Evolutionary conservation across 2,329 filamentous ascomycete genomes (phyloP), one percentile per base, ranked within the genome.

Genomic region (Aureobasidium vineae): DNA sequence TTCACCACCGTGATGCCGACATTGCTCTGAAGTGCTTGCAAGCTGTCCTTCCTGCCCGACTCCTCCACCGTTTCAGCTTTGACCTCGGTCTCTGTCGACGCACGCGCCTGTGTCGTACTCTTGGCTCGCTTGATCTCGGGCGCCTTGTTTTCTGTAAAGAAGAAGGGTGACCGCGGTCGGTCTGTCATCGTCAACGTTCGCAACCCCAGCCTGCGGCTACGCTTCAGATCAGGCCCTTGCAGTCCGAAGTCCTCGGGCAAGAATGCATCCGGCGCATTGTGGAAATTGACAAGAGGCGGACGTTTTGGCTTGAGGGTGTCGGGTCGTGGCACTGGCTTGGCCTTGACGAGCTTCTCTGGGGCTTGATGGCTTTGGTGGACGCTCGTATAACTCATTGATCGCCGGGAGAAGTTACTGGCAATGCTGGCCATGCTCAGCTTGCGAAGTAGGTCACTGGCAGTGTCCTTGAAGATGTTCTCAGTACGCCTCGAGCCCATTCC

Each of bases 361-460:
- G 47, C 31, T 13, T 31, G 33, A n/a, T 49, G 36, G 26, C 70
- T 36, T 61, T 68, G 43, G 71, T 68, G 77, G 57, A 78, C 72
- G 67, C 77, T 81, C 1, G 78, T 80, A 70, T 81, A 79, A 70
- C 88, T 90, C 45, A 81, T 82, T 0, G 90, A 90, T 66, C 89
- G 86, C 71, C 88, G 90, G 43, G 86, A 85, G 73, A 96, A 93
- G 56, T 89, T 89, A 70, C 85, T 89, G 16, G 90, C 85, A 70
- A 95, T 89, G 75, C 88, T 92, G 57, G 89, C 88, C 73, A 91
- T 88, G 77, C 91, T 96, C 69, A 97, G 84, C 75, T 93, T 96
- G 63, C 92, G 86, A 80, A 97, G 96, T 73, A 97, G 86, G 0
- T 90, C 90, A 41, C 91, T 92, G 15, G 92, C 90, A n/a, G 90